Evolutionary conservation across 116 monocot genomes (phyloP).

Genomic region (Phalaenopsis hybrid): DNA sequence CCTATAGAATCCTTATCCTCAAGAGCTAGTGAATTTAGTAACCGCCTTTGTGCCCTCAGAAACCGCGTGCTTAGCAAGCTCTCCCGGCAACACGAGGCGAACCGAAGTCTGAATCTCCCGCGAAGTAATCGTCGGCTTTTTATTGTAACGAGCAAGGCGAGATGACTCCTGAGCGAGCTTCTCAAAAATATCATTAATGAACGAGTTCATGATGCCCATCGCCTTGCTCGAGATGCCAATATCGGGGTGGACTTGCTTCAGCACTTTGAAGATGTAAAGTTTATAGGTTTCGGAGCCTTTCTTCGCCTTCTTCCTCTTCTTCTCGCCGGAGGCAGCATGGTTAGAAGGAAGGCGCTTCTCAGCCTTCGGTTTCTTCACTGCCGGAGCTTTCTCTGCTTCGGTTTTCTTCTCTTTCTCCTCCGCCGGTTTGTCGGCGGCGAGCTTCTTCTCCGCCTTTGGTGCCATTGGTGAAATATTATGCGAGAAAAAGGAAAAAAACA

Average conservation of each 20-base stretch:
- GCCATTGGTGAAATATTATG: slow-evolving; percentile 18
- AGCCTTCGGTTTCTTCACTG: background rate
- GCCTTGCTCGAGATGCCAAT: slow-evolving; percentile 84
- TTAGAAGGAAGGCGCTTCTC: background rate
- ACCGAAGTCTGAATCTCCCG: slow-evolving; percentile 38
- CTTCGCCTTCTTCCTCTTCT: slow-evolving; percentile 17
- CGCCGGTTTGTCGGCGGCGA: slow-evolving; percentile 13
- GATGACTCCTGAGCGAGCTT: slow-evolving; percentile 64
- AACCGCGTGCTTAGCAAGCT: slow-evolving; percentile 34
- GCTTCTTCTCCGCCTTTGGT: slow-evolving; percentile 33
- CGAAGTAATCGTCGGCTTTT: slow-evolving; percentile 39
- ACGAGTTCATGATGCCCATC: slow-evolving; percentile 85
- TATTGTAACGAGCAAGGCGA: slow-evolving; percentile 41
- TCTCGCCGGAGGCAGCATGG: background rate
- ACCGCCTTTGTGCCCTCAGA: slow-evolving; percentile 36
- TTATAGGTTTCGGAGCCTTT: slow-evolving; percentile 11
- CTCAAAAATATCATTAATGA: slow-evolving; percentile 89
- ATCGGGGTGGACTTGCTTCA: slow-evolving; percentile 22
- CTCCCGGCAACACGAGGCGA: slow-evolving; percentile 31
- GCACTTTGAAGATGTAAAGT: slow-evolving; percentile 10
- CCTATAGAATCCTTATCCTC: background rate
- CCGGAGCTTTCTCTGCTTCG: slow-evolving; percentile 19
- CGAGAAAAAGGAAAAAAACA: background rate
- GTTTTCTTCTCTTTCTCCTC: slow-evolving; percentile 32
- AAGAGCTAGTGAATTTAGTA: slow-evolving; percentile 22